A percentile compares a stretch with the other conserved stretches of the same genome.
These are phyloP conservation scores for Ichthyophthirius multifiliis DNA, from an alignment of 169 alveolate species.

Conservation along the genomic window DNA sequence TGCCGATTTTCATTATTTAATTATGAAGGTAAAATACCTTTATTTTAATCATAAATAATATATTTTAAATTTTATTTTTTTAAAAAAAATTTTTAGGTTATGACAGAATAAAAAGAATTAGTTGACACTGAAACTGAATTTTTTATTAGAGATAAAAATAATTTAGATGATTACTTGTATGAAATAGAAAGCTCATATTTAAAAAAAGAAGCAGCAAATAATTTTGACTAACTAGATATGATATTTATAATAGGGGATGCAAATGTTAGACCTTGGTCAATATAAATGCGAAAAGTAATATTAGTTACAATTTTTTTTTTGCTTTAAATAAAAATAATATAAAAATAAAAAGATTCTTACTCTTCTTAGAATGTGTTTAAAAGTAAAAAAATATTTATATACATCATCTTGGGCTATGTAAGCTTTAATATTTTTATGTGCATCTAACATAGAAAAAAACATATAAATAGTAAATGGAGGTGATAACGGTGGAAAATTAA, in stretches of 20 bases:
- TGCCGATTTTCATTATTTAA: slow-evolving; percentile 17
- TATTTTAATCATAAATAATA: slow-evolving; percentile 14
- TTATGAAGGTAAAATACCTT: slow-evolving; percentile 37
- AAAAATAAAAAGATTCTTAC: slow-evolving; percentile 35
- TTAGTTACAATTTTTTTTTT: neutral
- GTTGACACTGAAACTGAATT: slow-evolving; percentile 56
- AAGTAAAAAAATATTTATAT: slow-evolving; percentile 61
- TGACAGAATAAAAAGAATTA: slow-evolving; percentile 35
- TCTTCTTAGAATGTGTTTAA: slow-evolving; percentile 69
- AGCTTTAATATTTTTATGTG: slow-evolving; percentile 66
- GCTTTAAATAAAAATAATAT: neutral
- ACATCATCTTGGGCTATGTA: slow-evolving; percentile 69
- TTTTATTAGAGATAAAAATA: slow-evolving; percentile 48
- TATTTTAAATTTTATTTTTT: neutral
- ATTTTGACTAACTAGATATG: slow-evolving; percentile 69
- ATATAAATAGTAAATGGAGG: neutral
- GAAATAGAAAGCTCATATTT: slow-evolving; percentile 56
- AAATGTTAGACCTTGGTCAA: slow-evolving; percentile 63
- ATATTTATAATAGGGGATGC: slow-evolving; percentile 74
- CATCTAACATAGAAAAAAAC: slow-evolving; percentile 54
- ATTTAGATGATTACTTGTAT: slow-evolving; percentile 66
- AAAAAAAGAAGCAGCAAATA: slow-evolving; percentile 54
- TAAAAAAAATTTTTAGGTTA: neutral
- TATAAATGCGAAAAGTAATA: slow-evolving; percentile 22
- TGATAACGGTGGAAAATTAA: neutral